Evolutionary conservation across 345 rosid genomes (phyloP).

Genomic region (Boechera divaricarpa): DNA sequence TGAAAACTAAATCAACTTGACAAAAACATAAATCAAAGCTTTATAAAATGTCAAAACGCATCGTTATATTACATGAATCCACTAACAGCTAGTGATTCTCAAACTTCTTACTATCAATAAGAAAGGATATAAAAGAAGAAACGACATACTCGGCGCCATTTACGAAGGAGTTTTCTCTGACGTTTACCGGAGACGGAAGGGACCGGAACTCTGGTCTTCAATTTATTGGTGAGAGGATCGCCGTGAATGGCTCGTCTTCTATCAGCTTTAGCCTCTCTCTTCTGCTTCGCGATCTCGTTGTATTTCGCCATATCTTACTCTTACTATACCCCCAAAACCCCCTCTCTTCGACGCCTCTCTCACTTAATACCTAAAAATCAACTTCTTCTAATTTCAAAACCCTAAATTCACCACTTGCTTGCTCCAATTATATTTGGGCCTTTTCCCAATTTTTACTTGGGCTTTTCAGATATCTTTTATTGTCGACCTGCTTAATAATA

Average conservation of each 20-base stretch:
- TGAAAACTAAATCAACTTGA: not conserved
- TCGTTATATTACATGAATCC: not conserved
- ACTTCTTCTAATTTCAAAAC: slow-evolving; percentile 13
- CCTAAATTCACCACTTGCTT: slow-evolving; percentile 18
- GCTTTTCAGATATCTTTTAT: slow-evolving; percentile 15
- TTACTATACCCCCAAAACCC: not conserved
- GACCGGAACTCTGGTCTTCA: slow-evolving; percentile 53
- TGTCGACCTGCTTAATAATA: not conserved
- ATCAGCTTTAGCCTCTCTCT: slow-evolving; percentile 61
- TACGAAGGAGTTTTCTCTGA: slow-evolving; percentile 72
- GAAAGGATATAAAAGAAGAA: not conserved
- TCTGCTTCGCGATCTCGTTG: slow-evolving; percentile 77
- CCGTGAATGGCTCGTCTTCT: slow-evolving; percentile 72
- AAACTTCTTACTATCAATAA: not conserved
- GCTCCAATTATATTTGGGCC: not conserved
- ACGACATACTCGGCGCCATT: slow-evolving; percentile 70
- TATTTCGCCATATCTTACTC: slow-evolving; percentile 70
- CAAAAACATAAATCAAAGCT: not conserved
- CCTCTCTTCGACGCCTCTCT: slow-evolving; percentile 21
- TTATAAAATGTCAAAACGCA: not conserved
- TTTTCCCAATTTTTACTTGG: slow-evolving; percentile 5
- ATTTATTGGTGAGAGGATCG: slow-evolving; percentile 64
- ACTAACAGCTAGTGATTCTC: not conserved
- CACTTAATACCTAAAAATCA: slow-evolving; percentile 22
- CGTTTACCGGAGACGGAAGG: slow-evolving; percentile 79